A percentile compares a stretch with the other conserved stretches of the same genome.
These are phyloP conservation scores for Chernovozyma sophiae-reginae DNA, from an alignment of 1,139 yeast species.

Conservation along the genomic window DNA sequence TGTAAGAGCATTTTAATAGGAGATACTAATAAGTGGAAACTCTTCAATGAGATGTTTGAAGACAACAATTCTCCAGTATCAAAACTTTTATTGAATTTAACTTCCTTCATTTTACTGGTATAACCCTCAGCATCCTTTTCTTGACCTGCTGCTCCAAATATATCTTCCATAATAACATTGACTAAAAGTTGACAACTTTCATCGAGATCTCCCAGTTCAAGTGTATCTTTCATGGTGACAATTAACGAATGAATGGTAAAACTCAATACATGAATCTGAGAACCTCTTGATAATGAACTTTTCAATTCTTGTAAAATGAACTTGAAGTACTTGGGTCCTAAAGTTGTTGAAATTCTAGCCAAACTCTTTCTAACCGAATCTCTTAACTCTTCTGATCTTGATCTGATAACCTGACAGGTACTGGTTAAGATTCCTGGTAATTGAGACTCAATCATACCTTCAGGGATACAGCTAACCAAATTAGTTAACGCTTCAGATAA, in stretches of 20 bases:
- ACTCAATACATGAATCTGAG: slow-evolving; percentile 91
- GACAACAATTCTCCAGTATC: slow-evolving; percentile 83
- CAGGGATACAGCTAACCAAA: slow-evolving; percentile 60
- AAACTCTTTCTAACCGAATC: slow-evolving; percentile 80
- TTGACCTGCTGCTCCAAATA: slow-evolving; percentile 87
- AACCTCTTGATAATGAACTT: slow-evolving; percentile 79
- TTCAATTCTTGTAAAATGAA: slow-evolving; percentile 76
- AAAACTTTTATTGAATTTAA: slow-evolving; percentile 80
- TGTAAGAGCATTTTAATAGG: slow-evolving; percentile 68
- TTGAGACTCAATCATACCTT: slow-evolving; percentile 50
- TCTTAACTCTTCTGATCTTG: slow-evolving; percentile 83
- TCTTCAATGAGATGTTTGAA: slow-evolving; percentile 54
- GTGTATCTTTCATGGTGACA: slow-evolving; percentile 41
- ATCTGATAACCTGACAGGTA: slow-evolving; percentile 82
- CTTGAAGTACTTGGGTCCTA: slow-evolving; percentile 72
- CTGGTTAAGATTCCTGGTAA: slow-evolving; percentile 82
- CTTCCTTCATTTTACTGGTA: slow-evolving; percentile 82
- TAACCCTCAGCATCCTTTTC: slow-evolving; percentile 96
- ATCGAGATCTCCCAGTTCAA: slow-evolving; percentile 73
- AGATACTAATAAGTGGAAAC: slow-evolving; percentile 56
- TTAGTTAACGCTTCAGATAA: slow-evolving; percentile 79
- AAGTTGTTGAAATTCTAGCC: slow-evolving; percentile 55
- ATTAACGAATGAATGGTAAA: slow-evolving; percentile 77
- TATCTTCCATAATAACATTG: slow-evolving; percentile 83
- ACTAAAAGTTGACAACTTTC: slow-evolving; percentile 59